Conservation (phyloP, 768 basidiomycete species). For the Cyathus striatus region DNA sequence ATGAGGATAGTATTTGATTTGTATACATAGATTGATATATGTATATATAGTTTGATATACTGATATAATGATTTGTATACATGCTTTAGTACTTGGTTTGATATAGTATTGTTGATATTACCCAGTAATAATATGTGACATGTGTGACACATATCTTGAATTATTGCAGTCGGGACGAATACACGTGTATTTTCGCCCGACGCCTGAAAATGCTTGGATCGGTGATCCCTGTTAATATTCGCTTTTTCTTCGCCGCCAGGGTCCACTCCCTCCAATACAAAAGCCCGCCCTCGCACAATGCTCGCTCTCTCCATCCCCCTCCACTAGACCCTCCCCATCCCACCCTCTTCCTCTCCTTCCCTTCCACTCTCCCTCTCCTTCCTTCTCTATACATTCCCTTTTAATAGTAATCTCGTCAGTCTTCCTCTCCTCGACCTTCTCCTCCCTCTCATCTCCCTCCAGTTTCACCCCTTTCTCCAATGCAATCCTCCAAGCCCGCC, state of each 20-base stretch:
- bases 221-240: constrained; percentile 44
- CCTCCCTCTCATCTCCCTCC: not conserved
- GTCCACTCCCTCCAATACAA: constrained; percentile 44
- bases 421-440: not conserved
- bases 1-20: too few relatives aligned
- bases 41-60: too few relatives aligned
- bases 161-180: constrained; percentile 44
- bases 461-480: constrained; percentile 5
- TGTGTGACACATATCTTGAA: too few relatives aligned
- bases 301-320: too few relatives aligned
- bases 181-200: constrained; percentile 77
- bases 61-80: too few relatives aligned
- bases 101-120: too few relatives aligned
- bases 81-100: too few relatives aligned
- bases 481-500: constrained; percentile 28
- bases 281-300: constrained; percentile 27
- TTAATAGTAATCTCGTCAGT: constrained; percentile 5
- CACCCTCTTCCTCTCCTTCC: constrained; percentile 15
- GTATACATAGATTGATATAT: too few relatives aligned
- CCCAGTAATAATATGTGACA: too few relatives aligned
- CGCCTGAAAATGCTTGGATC: constrained; percentile 34
- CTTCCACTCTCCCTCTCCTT: constrained; percentile 18
- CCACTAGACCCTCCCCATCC: too few relatives aligned
- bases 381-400: constrained; percentile 14
- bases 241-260: constrained; percentile 47